Conservation (phyloP, 2,329 filamentous ascomycete species). For the Fusarium bulbicola region DNA sequence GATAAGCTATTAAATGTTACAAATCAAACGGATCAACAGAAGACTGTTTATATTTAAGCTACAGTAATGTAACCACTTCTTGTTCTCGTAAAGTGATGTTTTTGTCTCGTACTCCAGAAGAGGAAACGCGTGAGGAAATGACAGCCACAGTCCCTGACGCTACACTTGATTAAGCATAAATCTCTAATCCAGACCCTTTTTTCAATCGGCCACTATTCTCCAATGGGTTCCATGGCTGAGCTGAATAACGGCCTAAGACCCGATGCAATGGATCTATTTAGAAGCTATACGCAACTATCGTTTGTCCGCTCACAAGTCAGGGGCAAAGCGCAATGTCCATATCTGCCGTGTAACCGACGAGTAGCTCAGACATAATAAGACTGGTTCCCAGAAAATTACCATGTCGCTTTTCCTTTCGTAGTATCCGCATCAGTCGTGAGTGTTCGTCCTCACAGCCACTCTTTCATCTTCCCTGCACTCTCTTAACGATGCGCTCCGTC, state of each 20-base stretch:
- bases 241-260: not conserved
- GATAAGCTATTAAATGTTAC: rapidly evolving
- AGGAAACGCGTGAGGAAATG: not conserved
- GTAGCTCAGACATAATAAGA: not conserved
- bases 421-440: not conserved
- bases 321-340: not conserved
- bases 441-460: conserved; percentile 11
- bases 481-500: not conserved
- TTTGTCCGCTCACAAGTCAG: not conserved
- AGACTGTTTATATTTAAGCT: rapidly evolving
- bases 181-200: not conserved
- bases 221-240: not conserved
- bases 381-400: not conserved
- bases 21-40: rapidly evolving
- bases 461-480: not conserved
- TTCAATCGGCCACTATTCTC: not conserved
- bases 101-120: rapidly evolving
- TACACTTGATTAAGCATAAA: not conserved
- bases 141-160: not conserved
- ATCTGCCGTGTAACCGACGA: not conserved
- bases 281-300: not conserved
- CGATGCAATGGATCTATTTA: not conserved
- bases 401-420: not conserved
- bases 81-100: not conserved
- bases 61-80: rapidly evolving